A percentile compares a stretch with the other conserved stretches of the same genome.
These are phyloP conservation scores for Auriscalpium vulgare DNA, from an alignment of 768 basidiomycete genomes.

Conservation along the genomic window DNA sequence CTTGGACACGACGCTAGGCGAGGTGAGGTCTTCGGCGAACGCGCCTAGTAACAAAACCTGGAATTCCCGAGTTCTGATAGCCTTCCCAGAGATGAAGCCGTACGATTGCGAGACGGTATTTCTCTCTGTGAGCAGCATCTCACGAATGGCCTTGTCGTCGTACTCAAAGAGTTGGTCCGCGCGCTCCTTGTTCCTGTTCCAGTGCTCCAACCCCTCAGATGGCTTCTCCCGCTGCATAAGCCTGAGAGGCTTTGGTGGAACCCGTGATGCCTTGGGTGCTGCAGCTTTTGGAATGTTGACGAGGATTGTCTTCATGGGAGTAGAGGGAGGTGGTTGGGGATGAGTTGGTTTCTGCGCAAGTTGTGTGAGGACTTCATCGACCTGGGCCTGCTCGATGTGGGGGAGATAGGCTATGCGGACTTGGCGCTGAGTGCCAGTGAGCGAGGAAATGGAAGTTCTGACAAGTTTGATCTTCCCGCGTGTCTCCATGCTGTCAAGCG, in stretches of 20 bases:
- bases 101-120: constrained; percentile 66
- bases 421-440: constrained; percentile 50
- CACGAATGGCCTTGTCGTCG: constrained; percentile 47
- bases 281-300: no score
- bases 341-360: constrained; percentile 24
- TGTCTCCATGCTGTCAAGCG: constrained; percentile 53
- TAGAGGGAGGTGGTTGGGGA: no score
- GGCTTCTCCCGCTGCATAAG: constrained; percentile 40
- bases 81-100: constrained; percentile 65
- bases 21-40: constrained; percentile 33
- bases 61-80: constrained; percentile 53
- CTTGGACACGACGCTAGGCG: constrained; percentile 40
- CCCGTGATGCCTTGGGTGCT: no score
- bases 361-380: constrained; percentile 52
- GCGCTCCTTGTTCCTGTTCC: constrained; percentile 36
- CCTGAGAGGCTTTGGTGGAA: constrained; percentile 23
- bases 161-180: constrained; percentile 46
- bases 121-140: constrained; percentile 60
- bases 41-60: constrained; percentile 47
- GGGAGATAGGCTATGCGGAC: constrained; percentile 63
- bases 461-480: constrained; percentile 64
- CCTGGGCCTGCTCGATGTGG: constrained; percentile 38
- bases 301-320: no score
- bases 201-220: constrained; percentile 32
- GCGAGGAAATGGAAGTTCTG: constrained; percentile 51